Conservation (phyloP, 148 eudicot genomes). For the Chenopodium quinoa region DNA sequence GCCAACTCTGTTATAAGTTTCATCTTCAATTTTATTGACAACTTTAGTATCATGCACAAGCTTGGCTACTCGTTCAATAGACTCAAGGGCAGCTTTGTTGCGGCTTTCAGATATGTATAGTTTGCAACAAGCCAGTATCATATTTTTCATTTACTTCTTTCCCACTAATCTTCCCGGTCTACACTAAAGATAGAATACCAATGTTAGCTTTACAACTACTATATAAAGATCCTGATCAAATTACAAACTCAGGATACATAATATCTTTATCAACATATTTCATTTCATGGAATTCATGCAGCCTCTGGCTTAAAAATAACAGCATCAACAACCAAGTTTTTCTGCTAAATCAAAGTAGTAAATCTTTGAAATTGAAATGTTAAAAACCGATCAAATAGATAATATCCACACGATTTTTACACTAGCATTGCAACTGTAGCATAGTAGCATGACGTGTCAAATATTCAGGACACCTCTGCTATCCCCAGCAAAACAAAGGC, state of each 20-base stretch:
- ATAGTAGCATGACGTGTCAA: not conserved
- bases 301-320: not conserved
- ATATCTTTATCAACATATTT: constrained; percentile 14
- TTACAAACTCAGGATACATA: not conserved
- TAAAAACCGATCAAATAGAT: not conserved
- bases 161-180: constrained; percentile 30
- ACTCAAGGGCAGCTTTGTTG: constrained; percentile 67
- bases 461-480: not conserved
- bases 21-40: constrained; percentile 80
- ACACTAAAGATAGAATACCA: constrained; percentile 23
- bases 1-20: constrained; percentile 81
- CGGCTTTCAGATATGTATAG: constrained; percentile 88
- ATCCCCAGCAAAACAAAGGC: not conserved
- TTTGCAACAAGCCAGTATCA: constrained; percentile 77
- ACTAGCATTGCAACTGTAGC: not conserved
- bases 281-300: not conserved
- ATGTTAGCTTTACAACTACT: constrained; percentile 14
- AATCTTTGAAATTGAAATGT: too few species aligned
- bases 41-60: constrained; percentile 54
- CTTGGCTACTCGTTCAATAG: constrained; percentile 73
- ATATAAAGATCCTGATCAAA: constrained; percentile 7
- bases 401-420: not conserved
- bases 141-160: constrained; percentile 49
- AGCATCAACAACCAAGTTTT: not conserved
- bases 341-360: too few species aligned